Conservation (phyloP, 495 filamentous ascomycete species). For the Aspergillus saccharolyticus region DNA sequence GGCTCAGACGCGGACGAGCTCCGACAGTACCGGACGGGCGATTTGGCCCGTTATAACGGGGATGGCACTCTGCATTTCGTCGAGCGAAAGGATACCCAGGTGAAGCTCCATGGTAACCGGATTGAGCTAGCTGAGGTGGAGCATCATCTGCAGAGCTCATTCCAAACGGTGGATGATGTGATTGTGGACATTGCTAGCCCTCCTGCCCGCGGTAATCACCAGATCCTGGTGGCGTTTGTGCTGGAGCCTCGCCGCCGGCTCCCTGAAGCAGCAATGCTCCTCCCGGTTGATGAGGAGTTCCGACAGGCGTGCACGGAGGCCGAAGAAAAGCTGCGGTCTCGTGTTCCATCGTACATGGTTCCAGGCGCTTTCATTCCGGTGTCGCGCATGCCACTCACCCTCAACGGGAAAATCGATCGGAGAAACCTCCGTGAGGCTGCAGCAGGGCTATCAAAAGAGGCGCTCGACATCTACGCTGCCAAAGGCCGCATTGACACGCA, state of each 20-base stretch:
- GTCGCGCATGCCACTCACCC: conserved; percentile 6
- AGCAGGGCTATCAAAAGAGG: neutral
- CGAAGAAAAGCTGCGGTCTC: neutral
- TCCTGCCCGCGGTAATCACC: neutral
- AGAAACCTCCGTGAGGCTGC: neutral
- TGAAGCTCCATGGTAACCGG: conserved; percentile 13
- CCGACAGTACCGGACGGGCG: conserved; percentile 18
- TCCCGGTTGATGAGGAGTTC: too few relatives aligned
- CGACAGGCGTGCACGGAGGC: neutral
- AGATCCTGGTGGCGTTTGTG: neutral
- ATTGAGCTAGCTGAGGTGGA: conserved; percentile 34
- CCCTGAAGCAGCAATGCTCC: neutral
- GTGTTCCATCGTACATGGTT: conserved; percentile 10
- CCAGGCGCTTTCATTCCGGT: conserved; percentile 9
- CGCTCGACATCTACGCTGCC: neutral
- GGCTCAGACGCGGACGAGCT: conserved; percentile 11
- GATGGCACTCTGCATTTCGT: conserved; percentile 36
- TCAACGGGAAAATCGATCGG: conserved; percentile 15
- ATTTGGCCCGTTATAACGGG: conserved; percentile 27
- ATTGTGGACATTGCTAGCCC: neutral
- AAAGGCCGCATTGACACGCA: too few relatives aligned
- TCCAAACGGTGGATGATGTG: neutral
- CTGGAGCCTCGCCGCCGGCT: neutral
- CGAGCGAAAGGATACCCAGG: too few relatives aligned
- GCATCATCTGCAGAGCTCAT: conserved; percentile 11